Evolutionary conservation across 441 rosid genomes (phyloP).

Genomic region (Pelargonium citronellum): DNA sequence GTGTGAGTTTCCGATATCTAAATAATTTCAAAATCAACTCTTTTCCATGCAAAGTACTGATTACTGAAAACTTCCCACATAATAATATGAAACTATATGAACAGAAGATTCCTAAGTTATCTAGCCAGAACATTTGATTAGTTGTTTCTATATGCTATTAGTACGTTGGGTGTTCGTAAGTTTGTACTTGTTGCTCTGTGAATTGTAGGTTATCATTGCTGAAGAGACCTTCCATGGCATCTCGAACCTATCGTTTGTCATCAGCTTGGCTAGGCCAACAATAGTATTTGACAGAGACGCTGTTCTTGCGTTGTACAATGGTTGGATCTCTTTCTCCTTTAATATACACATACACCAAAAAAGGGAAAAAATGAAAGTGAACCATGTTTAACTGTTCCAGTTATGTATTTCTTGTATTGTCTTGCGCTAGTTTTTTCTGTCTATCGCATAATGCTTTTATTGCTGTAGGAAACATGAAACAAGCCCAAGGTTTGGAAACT

Average conservation of each 20-base stretch:
- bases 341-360: background rate
- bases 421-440: slow-evolving; percentile 8
- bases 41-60: too few relatives aligned
- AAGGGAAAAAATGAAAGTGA: too few relatives aligned
- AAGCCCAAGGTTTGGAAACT: slow-evolving; percentile 43
- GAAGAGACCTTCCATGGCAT: slow-evolving; percentile 61
- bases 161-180: background rate
- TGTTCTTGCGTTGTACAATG: slow-evolving; percentile 48
- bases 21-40: too few relatives aligned
- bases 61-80: too few relatives aligned
- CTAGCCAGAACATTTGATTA: too few relatives aligned
- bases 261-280: slow-evolving; percentile 59
- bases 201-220: slow-evolving; percentile 53
- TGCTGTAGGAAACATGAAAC: slow-evolving; percentile 61
- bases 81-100: too few relatives aligned
- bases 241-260: slow-evolving; percentile 49
- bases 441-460: background rate
- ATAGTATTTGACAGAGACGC: slow-evolving; percentile 53
- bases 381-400: background rate
- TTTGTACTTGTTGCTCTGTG: background rate
- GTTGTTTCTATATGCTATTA: background rate
- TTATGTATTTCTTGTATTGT: background rate
- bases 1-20: too few relatives aligned
- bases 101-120: too few relatives aligned
- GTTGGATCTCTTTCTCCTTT: slow-evolving; percentile 30